Percentiles rank a stretch among this genome's conserved stretches.
phyloP scores from a whole-genome alignment of 768 basidiomycete species.

The Lyophyllum atratum region DNA sequence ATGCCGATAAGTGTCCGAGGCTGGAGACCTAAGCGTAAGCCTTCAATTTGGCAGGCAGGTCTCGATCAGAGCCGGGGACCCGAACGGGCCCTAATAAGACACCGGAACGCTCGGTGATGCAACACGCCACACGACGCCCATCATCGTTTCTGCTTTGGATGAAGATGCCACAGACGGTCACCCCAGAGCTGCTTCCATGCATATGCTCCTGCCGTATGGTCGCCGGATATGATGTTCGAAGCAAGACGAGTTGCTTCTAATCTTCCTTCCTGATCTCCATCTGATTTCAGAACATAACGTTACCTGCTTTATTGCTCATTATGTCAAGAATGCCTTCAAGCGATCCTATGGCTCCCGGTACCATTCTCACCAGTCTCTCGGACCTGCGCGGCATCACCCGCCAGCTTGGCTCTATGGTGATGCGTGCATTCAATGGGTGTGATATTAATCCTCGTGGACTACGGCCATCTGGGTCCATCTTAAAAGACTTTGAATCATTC shows the following conservation, averaged over 20 bases:
- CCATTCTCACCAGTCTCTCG: conserved; percentile 1
- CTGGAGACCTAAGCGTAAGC: too few relatives aligned
- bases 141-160: not conserved
- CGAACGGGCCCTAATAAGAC: too few relatives aligned
- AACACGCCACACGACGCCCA: not conserved
- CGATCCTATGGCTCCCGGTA: not conserved
- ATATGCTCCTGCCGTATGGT: not conserved
- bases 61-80: too few relatives aligned
- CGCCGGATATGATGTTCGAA: not conserved
- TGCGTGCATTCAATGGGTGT: not conserved
- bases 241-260: conserved; percentile 3
- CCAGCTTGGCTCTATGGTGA: not conserved
- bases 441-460: not conserved
- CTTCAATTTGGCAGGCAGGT: too few relatives aligned
- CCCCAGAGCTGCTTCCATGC: not conserved
- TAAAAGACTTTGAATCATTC: not conserved
- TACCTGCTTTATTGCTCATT: not conserved
- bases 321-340: not conserved
- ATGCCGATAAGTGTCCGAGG: too few relatives aligned
- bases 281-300: conserved; percentile 2
- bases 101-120: not conserved
- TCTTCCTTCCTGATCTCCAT: conserved; percentile 5
- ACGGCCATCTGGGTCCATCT: not conserved
- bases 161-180: not conserved
- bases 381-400: not conserved